A percentile compares a stretch with the other conserved stretches of the same genome.
These are phyloP conservation scores for Coniferiporia weirii DNA, from an alignment of 1,284 basidiomycete genomes.

Conservation along the genomic window DNA sequence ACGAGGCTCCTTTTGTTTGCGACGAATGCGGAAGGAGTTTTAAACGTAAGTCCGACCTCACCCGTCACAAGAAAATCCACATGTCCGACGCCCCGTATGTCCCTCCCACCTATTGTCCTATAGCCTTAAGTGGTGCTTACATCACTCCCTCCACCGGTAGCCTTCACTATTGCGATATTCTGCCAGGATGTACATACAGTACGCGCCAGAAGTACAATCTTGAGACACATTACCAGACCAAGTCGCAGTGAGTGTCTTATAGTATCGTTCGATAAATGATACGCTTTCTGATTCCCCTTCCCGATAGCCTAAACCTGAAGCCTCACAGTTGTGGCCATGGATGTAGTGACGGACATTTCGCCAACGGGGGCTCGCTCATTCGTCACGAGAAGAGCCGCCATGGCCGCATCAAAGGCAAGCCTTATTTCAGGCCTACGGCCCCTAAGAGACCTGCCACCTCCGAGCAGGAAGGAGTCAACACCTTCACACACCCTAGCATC, in stretches of 20 bases:
- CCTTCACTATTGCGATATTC: not conserved
- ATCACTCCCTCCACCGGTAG: not conserved
- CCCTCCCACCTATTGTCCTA: not conserved
- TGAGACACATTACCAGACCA: not conserved
- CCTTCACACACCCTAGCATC: not conserved
- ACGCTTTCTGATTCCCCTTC: not conserved
- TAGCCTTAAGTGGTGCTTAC: not conserved
- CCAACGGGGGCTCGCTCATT: not conserved
- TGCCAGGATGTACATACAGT: not conserved
- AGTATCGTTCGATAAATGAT: not conserved
- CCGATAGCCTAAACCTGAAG: not conserved
- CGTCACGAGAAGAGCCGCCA: not conserved
- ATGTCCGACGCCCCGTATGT: not conserved
- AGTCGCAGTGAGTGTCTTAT: not conserved
- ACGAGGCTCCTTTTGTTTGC: not conserved
- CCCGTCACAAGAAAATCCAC: not conserved
- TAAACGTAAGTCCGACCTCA: not conserved
- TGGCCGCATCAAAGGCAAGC: not conserved
- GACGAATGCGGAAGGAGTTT: not conserved
- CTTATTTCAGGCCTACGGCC: not conserved
- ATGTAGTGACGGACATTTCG: not conserved
- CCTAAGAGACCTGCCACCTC: not conserved
- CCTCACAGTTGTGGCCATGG: not conserved
- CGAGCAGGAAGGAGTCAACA: not conserved
- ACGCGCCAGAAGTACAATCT: not conserved